Percentiles rank a stretch among this genome's conserved stretches.
Evolutionary conservation across 2,329 filamentous ascomycete genomes (phyloP).

Genomic region (Parastagonospora avenae): DNA sequence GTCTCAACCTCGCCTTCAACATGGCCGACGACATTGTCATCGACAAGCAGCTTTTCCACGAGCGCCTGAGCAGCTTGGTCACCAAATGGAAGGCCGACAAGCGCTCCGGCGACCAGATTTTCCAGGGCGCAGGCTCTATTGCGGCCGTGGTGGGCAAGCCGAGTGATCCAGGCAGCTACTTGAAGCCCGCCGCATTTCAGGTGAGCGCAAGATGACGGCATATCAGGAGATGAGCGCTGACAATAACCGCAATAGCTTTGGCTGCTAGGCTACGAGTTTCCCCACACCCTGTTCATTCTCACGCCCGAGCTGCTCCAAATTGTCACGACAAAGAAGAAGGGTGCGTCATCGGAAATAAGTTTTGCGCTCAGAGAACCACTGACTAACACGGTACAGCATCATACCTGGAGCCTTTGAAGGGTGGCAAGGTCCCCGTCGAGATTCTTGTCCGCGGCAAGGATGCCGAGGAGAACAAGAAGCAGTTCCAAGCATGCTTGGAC

Average conservation of each 20-base stretch:
- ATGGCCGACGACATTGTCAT: constrained; percentile 84
- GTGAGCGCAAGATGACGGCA: constrained; percentile 57
- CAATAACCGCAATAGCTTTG: constrained; percentile 71
- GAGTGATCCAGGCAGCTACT: constrained; percentile 76
- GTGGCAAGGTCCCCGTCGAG: constrained; percentile 89
- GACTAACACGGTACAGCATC: constrained; percentile 68
- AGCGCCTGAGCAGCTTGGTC: constrained; percentile 84
- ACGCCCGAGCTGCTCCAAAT: constrained; percentile 88
- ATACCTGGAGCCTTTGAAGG: constrained; percentile 89
- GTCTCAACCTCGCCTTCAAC: constrained; percentile 32
- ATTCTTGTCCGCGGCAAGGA: constrained; percentile 92
- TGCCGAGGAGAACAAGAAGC: constrained; percentile 85
- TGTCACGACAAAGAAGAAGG: constrained; percentile 96
- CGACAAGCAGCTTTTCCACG: constrained; percentile 91
- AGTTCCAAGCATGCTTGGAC: constrained; percentile 82
- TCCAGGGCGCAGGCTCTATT: constrained; percentile 85
- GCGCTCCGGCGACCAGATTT: constrained; percentile 81
- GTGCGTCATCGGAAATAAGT: constrained; percentile 52
- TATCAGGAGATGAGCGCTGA: constrained; percentile 25
- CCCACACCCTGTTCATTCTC: constrained; percentile 91
- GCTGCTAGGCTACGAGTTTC: constrained; percentile 98
- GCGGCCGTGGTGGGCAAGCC: constrained; percentile 94
- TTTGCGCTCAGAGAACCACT: constrained; percentile 10
- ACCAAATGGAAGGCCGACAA: constrained; percentile 97
- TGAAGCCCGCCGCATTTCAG: constrained; percentile 97